These are phyloP conservation scores for Cladosporium sp. DNA, from an alignment of 2,329 filamentous ascomycete genomes.

Conservation along the genomic window DNA sequence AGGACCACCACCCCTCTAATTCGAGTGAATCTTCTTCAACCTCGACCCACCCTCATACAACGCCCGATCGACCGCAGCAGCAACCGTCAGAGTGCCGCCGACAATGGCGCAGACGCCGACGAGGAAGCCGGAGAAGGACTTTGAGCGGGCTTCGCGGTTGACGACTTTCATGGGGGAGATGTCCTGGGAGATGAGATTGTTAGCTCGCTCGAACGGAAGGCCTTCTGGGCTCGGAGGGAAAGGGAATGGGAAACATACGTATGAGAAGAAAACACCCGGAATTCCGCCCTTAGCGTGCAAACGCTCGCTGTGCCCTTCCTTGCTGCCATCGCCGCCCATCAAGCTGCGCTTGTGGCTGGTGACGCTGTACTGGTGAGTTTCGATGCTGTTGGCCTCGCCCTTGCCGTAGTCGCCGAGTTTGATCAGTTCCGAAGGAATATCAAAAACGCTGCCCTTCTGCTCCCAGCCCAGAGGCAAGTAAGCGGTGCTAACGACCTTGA, in stretches of 20 bases:
- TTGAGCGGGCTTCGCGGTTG: conserved; percentile 85
- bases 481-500: conserved; percentile 95
- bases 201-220: neutral
- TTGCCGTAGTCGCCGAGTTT: conserved; percentile 66
- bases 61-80: conserved; percentile 84
- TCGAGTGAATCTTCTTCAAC: conserved; percentile 78
- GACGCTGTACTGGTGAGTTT: conserved; percentile 97
- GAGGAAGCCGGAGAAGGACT: conserved; percentile 87
- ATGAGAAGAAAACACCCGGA: conserved; percentile 97
- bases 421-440: conserved; percentile 43
- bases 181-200: conserved; percentile 46
- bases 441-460: conserved; percentile 43
- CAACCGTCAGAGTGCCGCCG: conserved; percentile 91
- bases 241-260: conserved; percentile 55
- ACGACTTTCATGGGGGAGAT: conserved; percentile 99
- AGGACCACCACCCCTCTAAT: too few relatives aligned
- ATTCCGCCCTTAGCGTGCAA: conserved; percentile 87
- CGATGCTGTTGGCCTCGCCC: conserved; percentile 70
- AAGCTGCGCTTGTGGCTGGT: conserved; percentile 93
- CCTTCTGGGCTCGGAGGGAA: neutral
- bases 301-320: conserved; percentile 87
- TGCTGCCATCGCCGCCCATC: conserved; percentile 72
- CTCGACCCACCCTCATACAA: conserved; percentile 82
- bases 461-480: conserved; percentile 92
- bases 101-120: conserved; percentile 92